A percentile compares a stretch with the other conserved stretches of the same genome.
Conservation (phyloP, 169 alveolate genomes). For the Eimeria sp. region DNA sequence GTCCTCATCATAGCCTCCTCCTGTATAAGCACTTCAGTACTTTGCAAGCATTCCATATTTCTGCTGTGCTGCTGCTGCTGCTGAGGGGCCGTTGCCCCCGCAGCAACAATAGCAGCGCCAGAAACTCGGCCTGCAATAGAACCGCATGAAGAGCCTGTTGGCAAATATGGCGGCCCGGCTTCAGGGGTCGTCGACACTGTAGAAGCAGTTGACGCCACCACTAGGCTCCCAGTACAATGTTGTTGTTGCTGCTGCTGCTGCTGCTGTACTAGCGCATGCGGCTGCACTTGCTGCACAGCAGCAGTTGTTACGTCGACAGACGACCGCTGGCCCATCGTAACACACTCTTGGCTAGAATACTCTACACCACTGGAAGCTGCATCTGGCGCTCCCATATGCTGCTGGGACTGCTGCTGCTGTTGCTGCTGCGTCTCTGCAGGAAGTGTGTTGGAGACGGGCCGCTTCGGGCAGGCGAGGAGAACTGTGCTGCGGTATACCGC, state of each 20-base stretch:
- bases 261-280: slow-evolving; percentile 29
- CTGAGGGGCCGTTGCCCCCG: neutral
- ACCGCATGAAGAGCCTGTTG: slow-evolving; percentile 13
- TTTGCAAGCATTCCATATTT: slow-evolving; percentile 12
- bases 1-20: slow-evolving; percentile 34
- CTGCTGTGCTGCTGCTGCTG: slow-evolving; percentile 45
- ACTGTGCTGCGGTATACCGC: slow-evolving; percentile 91
- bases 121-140: slow-evolving; percentile 9
- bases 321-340: neutral
- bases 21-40: slow-evolving; percentile 3
- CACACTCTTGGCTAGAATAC: neutral
- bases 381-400: slow-evolving; percentile 17
- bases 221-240: neutral
- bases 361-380: slow-evolving; percentile 2
- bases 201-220: slow-evolving; percentile 30
- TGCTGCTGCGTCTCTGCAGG: slow-evolving; percentile 32
- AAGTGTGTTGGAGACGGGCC: slow-evolving; percentile 26
- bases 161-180: slow-evolving; percentile 59
- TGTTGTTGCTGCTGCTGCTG: slow-evolving; percentile 36
- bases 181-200: slow-evolving; percentile 68
- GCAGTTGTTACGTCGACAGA: neutral
- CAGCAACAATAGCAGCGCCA: slow-evolving; percentile 5
- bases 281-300: slow-evolving; percentile 14
- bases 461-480: slow-evolving; percentile 84
- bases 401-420: slow-evolving; percentile 50